Conservation (phyloP, 805 yeast genomes). For the Candida qinlingensis region DNA sequence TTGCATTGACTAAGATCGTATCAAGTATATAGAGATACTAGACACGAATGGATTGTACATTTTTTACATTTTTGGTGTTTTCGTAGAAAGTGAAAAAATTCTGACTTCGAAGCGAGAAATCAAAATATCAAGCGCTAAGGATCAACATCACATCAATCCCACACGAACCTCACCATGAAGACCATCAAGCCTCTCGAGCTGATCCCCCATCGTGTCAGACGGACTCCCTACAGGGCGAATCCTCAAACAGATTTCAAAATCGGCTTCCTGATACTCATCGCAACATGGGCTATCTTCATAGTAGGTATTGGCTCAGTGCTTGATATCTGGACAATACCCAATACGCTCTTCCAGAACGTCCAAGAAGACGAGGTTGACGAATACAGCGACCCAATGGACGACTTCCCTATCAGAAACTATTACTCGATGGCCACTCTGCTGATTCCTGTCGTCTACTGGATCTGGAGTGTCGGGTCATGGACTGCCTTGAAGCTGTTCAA, state of each 20-base stretch:
- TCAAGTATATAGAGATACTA: background rate
- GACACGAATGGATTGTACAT: too few species aligned
- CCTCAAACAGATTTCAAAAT: conserved; percentile 5
- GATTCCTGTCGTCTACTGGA: conserved; percentile 40
- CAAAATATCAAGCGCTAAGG: background rate
- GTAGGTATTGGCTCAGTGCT: conserved; percentile 9
- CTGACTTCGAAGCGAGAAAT: background rate
- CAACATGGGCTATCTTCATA: conserved; percentile 10
- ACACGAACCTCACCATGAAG: background rate
- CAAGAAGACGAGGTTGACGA: conserved; percentile 1
- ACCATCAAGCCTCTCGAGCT: conserved; percentile 11
- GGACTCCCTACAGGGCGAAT: background rate
- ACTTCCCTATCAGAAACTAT: conserved; percentile 35
- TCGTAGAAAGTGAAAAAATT: background rate
- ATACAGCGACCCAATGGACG: conserved; percentile 21
- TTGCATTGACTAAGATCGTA: conserved; percentile 40
- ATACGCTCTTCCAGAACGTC: conserved; percentile 4
- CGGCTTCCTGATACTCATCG: conserved; percentile 11
- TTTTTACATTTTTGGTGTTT: background rate
- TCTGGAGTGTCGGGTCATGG: conserved; percentile 77
- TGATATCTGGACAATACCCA: conserved; percentile 10
- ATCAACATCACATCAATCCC: background rate
- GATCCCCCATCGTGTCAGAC: conserved; percentile 6
- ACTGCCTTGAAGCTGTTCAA: conserved; percentile 73
- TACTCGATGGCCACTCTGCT: conserved; percentile 30